Base-by-base conservation (phyloP, 768 basidiomycete genomes). In the Lactifluus piperatus region DNA sequence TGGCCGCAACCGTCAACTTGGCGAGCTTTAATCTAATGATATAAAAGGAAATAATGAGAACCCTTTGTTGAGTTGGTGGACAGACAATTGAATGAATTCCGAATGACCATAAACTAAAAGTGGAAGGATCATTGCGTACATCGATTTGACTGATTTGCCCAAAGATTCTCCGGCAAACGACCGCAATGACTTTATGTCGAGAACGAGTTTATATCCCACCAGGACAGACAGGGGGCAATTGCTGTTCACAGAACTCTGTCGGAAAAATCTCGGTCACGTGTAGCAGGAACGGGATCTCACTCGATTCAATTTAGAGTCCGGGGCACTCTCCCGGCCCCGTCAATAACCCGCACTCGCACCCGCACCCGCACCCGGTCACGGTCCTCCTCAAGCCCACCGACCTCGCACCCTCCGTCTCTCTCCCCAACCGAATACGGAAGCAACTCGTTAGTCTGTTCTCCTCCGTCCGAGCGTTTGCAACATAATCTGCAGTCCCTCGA, bases 251-350 rank as follows among this genome's bases (percentile, higher is more conserved):
- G n/a, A n/a, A n/a, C 30, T 30, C 30, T 8, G 34, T 20, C 59
- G 59, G 60, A 56, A 41, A 52, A 61, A 52, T 47, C 10, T 61
- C 60, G 56, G 56, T 57, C 56, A 57, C 56, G 56, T 57, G 56
- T 50, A 13, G 22, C 22, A 45, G 26, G n/a, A 43, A 43, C n/a
- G 5, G 39, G 39, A 41, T n/a, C n/a, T n/a, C n/a, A n/a, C n/a
- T n/a, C n/a, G n/a, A n/a, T n/a, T n/a, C n/a, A n/a, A n/a, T n/a
- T n/a, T n/a, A n/a, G n/a, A n/a, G n/a, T n/a, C n/a, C n/a, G n/a
- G n/a, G n/a, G n/a, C n/a, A n/a, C n/a, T n/a, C n/a, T 32, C 30
- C 30, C 7, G 30, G 10, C 30, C 30, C 9, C 20, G 20, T 43
- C 20, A 43, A 43, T 9, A n/a, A n/a, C n/a, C n/a, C n/a, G n/a